Base-by-base conservation (phyloP, 1,284 basidiomycete species). In the Melanopsichium pennsylvanicum region DNA sequence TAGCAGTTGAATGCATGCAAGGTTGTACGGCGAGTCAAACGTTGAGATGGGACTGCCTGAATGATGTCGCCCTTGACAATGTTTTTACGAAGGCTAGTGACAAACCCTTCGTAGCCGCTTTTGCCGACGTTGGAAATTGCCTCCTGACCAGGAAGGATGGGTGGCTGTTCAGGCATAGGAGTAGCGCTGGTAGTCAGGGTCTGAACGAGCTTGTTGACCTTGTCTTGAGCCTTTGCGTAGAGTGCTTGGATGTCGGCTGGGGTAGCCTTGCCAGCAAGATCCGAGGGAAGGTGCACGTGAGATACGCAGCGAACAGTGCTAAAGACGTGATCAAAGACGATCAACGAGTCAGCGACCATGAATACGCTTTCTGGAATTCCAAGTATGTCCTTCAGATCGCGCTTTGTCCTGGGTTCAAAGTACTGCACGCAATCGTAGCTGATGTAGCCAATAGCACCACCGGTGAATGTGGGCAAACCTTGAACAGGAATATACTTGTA, bases 1-100 rank as follows among this genome's bases (percentile, higher is more conserved):
- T 94, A 97, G 12, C 90, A 92, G 84, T 98, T 99, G 85, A 99
- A 99, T 0, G 96, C 94, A 82, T 98, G 93, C 25, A 99, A 84
- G 18, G 86, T 82, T 0, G 96, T 98, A 47, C 89, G 89, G 33
- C 92, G 87, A 15, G 89, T 85, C 32, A 98, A 84, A 15, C 95
- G 86, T 81, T 98, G 96, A 15, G 91, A 93, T 2, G 96, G 96
- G 8, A 99, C 96, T 3, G 96, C 96, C 83, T 99, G 96, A 76
- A 99, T 98, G 78, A 98, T 97, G 83, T 99, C 93, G 33, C 96
- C 96, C 41, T 90, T 90, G 59, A 97, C 85, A 54, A 99, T 97
- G 79, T 93, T 92, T 78, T 96, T 86, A 84, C 97, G 97, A 59
- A 99, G 84, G 55, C 86, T 87, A 33, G 93, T 93, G 16, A 99